These are phyloP conservation scores for Panicum miliaceum DNA, from an alignment of 176 grass and related monocot genomes.

Conservation along the genomic window DNA sequence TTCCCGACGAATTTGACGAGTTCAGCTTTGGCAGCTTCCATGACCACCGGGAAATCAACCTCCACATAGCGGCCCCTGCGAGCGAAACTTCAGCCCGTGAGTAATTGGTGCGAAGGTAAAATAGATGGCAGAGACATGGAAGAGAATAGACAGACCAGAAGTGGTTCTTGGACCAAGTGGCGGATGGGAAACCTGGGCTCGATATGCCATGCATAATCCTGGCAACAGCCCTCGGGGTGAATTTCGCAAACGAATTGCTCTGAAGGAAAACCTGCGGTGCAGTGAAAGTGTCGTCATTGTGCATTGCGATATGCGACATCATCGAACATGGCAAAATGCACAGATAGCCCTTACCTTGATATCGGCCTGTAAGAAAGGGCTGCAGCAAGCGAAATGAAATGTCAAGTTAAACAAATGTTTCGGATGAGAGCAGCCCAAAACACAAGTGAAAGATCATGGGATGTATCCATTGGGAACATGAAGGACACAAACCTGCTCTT, in stretches of 20 bases:
- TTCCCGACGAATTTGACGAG: slow-evolving; percentile 74
- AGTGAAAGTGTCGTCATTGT: slow-evolving; percentile 19
- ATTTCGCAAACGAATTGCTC: slow-evolving; percentile 81
- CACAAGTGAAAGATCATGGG: not conserved
- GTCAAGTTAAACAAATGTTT: slow-evolving; percentile 12
- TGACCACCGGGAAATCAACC: slow-evolving; percentile 83
- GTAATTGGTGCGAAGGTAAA: not conserved
- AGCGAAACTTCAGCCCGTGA: not conserved
- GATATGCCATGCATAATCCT: slow-evolving; percentile 93
- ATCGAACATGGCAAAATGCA: too few relatives aligned
- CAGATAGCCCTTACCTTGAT: slow-evolving; percentile 63
- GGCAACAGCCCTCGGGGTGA: slow-evolving; percentile 87
- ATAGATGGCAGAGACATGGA: not conserved
- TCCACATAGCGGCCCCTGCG: slow-evolving; percentile 83
- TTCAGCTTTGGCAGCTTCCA: slow-evolving; percentile 91
- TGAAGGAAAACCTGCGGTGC: slow-evolving; percentile 77
- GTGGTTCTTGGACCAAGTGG: slow-evolving; percentile 85
- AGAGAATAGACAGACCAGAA: slow-evolving; percentile 59
- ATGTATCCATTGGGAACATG: slow-evolving; percentile 25
- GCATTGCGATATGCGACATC: not conserved
- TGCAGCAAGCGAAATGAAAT: slow-evolving; percentile 50
- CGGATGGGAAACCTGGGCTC: slow-evolving; percentile 80
- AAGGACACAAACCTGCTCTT: slow-evolving; percentile 65
- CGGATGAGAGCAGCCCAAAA: not conserved
- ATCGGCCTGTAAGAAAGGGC: slow-evolving; percentile 86